Conservation (phyloP, 73 alveolate species). For the Paraurostyla sp. region DNA sequence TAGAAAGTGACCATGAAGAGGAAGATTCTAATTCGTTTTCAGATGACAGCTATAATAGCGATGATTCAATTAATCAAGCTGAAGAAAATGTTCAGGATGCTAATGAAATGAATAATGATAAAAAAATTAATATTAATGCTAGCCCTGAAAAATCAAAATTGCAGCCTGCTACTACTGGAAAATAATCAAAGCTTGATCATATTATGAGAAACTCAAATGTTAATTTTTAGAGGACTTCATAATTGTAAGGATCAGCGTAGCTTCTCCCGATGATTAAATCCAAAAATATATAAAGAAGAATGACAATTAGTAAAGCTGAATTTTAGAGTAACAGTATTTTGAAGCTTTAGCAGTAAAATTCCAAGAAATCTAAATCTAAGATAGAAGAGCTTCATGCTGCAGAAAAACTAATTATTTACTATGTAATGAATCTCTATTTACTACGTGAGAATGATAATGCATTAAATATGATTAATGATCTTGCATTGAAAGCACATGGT, state of each 20-base stretch:
- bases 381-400: slow-evolving; percentile 26
- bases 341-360: neutral
- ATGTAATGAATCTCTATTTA: slow-evolving; percentile 51
- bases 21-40: no score
- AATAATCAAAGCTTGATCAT: neutral
- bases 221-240: neutral
- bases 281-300: neutral
- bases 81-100: no score
- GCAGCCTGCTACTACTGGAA: no score
- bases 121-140: no score
- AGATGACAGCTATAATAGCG: no score
- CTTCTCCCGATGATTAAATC: slow-evolving; percentile 19
- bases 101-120: no score
- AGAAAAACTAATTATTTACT: slow-evolving; percentile 42
- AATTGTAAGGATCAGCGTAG: neutral
- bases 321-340: neutral
- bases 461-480: slow-evolving; percentile 13
- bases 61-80: no score
- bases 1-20: no score
- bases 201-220: neutral
- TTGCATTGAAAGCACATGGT: slow-evolving; percentile 12
- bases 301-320: neutral
- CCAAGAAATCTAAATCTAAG: neutral
- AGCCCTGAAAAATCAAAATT: no score
- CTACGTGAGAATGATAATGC: slow-evolving; percentile 49